A percentile compares a stretch with the other conserved stretches of the same genome.
These are phyloP conservation scores for Verticillium albo-atrum DNA, from an alignment of 2,329 filamentous ascomycete species.

Conservation along the genomic window DNA sequence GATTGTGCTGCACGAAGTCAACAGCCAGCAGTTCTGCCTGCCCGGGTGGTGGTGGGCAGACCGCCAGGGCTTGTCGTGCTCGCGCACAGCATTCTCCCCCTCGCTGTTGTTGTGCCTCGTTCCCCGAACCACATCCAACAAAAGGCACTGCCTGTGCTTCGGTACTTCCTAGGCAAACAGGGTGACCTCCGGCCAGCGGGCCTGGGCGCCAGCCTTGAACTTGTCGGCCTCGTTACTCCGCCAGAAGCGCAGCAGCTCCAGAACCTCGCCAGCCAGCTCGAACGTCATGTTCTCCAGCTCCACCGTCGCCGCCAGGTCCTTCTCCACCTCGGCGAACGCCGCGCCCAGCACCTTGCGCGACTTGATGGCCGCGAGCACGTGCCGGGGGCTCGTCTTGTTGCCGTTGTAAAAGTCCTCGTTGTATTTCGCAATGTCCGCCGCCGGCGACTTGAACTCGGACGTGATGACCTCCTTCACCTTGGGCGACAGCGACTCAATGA, in stretches of 20 bases:
- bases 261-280: slow-evolving; percentile 47
- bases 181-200: slow-evolving; percentile 48
- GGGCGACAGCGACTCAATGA: slow-evolving; percentile 54
- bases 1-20: background rate
- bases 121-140: background rate
- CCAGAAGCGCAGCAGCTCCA: slow-evolving; percentile 42
- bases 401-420: slow-evolving; percentile 63
- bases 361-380: slow-evolving; percentile 61
- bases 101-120: too few relatives aligned
- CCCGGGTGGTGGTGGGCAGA: background rate
- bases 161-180: slow-evolving; percentile 29
- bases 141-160: background rate
- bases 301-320: slow-evolving; percentile 57
- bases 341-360: slow-evolving; percentile 55
- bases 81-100: background rate
- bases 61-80: background rate
- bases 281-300: slow-evolving; percentile 45
- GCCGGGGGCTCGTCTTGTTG: slow-evolving; percentile 57
- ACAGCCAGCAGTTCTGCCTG: background rate
- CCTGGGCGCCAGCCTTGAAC: slow-evolving; percentile 43
- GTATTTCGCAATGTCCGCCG: slow-evolving; percentile 45
- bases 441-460: slow-evolving; percentile 57
- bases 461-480: slow-evolving; percentile 68
- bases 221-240: slow-evolving; percentile 41
- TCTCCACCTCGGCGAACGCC: slow-evolving; percentile 52